Base-by-base conservation (phyloP, 768 basidiomycete genomes). In the Kwoniella bestiolae region DNA sequence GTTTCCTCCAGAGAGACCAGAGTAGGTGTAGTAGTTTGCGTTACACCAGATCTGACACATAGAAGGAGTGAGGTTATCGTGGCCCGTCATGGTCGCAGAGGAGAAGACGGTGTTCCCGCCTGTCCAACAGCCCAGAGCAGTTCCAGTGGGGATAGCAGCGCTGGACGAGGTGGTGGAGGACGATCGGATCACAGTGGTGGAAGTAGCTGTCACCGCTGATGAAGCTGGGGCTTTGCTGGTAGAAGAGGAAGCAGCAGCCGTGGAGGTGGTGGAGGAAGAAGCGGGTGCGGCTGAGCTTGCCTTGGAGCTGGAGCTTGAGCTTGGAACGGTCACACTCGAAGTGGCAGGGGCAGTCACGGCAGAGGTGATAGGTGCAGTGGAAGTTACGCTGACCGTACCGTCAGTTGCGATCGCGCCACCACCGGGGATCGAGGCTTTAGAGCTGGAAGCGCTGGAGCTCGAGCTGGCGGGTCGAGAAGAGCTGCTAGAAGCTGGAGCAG, bases 21-120 rank as follows among this genome's bases (percentile, higher is more conserved):
- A 49, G 56, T 73, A 75, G 12, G 69, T 53, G 56, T 65, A 70
- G 26, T 61, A 57, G 51, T 75, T 75, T 56, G 63, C 68, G 34
- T 67, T 60, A 61, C 76, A 77, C 71, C 71, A 75, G 34, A 68
- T 51, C 45, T 69, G 63, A 62, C 76, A 77, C 57, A 66, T 70
- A 18, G 62, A 45, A 1, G 70, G 68, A 3, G 72, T 73, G 50
- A 77, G 52, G 29, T 58, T 67, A 38, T 41, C 60, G 66, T 61
- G 53, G 4, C 55, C 60, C 5, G 72, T 69, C 64, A 76, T 73
- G 52, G 63, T 49, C 26, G 57, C 59, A 5, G 53, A 56, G 9
- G 59, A 55, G 57, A 67, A 56, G 8, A 47, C 32, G 5, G 57
- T 32, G 46, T 34, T 23, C 16, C 47, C 21, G 4, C 60, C 56